Percentiles rank a stretch among this genome's conserved stretches.
These are phyloP conservation scores for Backusella parvicylindrica DNA, from an alignment of 192 early-diverging fungal species.

Conservation along the genomic window DNA sequence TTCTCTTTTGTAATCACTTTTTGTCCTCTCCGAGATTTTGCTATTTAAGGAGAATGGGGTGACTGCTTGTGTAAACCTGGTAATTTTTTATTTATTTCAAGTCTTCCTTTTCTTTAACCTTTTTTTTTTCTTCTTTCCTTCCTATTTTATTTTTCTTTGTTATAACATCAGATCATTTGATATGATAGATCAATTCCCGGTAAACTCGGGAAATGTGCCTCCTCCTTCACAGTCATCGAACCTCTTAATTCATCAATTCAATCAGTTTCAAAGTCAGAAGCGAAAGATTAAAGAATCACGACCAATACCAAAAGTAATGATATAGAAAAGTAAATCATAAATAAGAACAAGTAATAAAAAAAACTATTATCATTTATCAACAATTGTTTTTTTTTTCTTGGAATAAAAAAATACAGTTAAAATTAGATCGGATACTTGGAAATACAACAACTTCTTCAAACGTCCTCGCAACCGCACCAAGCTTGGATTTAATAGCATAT, in stretches of 20 bases:
- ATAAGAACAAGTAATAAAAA: not conserved
- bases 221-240: slow-evolving; percentile 26
- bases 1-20: not conserved
- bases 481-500: slow-evolving; percentile 62
- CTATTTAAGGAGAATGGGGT: not conserved
- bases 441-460: slow-evolving; percentile 52
- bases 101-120: not conserved
- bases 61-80: not conserved
- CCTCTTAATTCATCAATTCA: slow-evolving; percentile 1
- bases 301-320: slow-evolving; percentile 16
- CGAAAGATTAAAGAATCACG: slow-evolving; percentile 27
- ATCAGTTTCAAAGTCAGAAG: slow-evolving; percentile 5
- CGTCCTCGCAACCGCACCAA: slow-evolving; percentile 50
- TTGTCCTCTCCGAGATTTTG: not conserved
- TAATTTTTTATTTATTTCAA: not conserved
- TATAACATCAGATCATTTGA: not conserved
- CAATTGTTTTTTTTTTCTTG: not conserved
- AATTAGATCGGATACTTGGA: slow-evolving; percentile 68
- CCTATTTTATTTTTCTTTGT: too few species aligned
- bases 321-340: slow-evolving; percentile 7
- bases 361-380: not conserved
- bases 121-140: not conserved
- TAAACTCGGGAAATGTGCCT: slow-evolving; percentile 28
- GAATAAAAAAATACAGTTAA: slow-evolving; percentile 35
- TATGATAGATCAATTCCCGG: slow-evolving; percentile 25